Evolutionary conservation across 1,284 basidiomycete species (phyloP).

Genomic region (Leccinum solheimii): DNA sequence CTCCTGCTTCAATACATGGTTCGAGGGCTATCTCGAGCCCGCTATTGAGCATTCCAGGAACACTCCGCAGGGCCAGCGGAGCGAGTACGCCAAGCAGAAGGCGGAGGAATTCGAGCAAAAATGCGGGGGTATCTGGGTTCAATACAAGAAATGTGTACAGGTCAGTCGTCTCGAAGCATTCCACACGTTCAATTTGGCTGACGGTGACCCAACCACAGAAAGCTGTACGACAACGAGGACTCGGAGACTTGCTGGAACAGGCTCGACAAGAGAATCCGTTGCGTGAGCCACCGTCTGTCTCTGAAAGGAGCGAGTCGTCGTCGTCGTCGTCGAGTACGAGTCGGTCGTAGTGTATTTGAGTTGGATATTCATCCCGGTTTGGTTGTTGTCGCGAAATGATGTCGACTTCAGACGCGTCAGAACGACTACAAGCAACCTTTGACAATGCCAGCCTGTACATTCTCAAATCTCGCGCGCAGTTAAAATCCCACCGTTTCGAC

Average conservation of each 20-base stretch:
- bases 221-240: slow-evolving; percentile 78
- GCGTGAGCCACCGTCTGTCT: slow-evolving; percentile 43
- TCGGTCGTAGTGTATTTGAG: slow-evolving; percentile 5
- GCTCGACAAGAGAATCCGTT: slow-evolving; percentile 83
- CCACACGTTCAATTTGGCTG: background rate
- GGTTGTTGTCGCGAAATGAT: slow-evolving; percentile 21
- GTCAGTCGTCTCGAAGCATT: slow-evolving; percentile 36
- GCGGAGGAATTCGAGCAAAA: slow-evolving; percentile 81
- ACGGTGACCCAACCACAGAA: slow-evolving; percentile 47
- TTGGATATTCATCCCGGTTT: background rate
- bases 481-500: slow-evolving; percentile 33
- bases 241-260: slow-evolving; percentile 75
- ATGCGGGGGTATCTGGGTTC: slow-evolving; percentile 79
- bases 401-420: slow-evolving; percentile 25
- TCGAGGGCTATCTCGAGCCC: slow-evolving; percentile 91
- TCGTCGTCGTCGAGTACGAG: slow-evolving; percentile 13
- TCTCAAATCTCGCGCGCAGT: slow-evolving; percentile 21
- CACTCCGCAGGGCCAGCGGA: slow-evolving; percentile 37
- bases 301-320: slow-evolving; percentile 17
- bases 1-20: slow-evolving; percentile 95
- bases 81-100: slow-evolving; percentile 50
- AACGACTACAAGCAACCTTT: slow-evolving; percentile 29
- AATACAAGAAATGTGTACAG: slow-evolving; percentile 80
- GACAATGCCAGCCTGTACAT: slow-evolving; percentile 31
- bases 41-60: slow-evolving; percentile 52